Evolutionary conservation across 352 stramenopile species (phyloP), one percentile per base, ranked within the genome.

Genomic region (Elongisporangium prolatum): DNA sequence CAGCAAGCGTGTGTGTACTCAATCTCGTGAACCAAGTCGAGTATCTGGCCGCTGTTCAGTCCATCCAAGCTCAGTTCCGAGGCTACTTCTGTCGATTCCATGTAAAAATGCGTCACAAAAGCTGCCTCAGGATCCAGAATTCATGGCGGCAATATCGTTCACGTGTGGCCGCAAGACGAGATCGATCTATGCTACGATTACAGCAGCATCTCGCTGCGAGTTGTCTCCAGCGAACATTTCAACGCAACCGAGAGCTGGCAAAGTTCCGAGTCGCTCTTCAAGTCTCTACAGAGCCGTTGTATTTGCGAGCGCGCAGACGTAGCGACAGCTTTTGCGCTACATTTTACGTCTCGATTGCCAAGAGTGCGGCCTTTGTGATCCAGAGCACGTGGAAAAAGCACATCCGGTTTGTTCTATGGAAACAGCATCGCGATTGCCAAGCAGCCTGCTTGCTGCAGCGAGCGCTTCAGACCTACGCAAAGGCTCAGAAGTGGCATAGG

Each of bases 191-290:
- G 58, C 37, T 65, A 14, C 28, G 56, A 2, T 44, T 86, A 5
- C 52, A 44, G 0, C 72, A 52, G 4, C 24, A 71, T 5, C 49
- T 82, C n/a, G 79, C 79, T 11, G 79, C 73, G 0, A 72, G 60
- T n/a, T 77, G 62, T 52, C 62, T 91, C 4, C 79, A 91, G 55
- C 69, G 70, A 13, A 72, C 72, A 11, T 86, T 77, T 22, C 61
- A 54, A 21, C 69, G 62, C 11, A 71, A 67, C 16, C 60, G 55
- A 2, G 58, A 86, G 21, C 59, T 67, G 1, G 55, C 57, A 2
- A 68, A 72, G 40, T 61, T 75, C 20, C 68, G 72, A 11, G 37
- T 20, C 13, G 58, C 69, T 9, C 54, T 88, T 47, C 21, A 57
- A 10, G 63, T 65, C 47, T 81, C 76, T 1, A 65, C 71, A 22